Percentiles rank a stretch among this genome's conserved stretches.
Evolutionary conservation across 805 yeast species (phyloP).

Genomic region (Wickerhamiella shivajii): DNA sequence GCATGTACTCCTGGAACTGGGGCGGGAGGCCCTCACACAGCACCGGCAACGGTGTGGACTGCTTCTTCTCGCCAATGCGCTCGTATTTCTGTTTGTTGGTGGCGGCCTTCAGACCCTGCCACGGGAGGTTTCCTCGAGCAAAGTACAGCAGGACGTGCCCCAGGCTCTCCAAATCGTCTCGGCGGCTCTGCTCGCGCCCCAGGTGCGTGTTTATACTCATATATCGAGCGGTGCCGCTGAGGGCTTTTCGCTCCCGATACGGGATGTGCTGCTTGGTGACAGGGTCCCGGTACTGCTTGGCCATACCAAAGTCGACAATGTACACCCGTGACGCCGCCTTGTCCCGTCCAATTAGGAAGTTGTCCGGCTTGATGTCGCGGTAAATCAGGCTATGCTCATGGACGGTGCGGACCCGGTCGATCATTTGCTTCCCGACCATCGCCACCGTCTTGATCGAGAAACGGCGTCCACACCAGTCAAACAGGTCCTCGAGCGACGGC

Average conservation of each 20-base stretch:
- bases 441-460: constrained; percentile 80
- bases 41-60: constrained; percentile 73
- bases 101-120: constrained; percentile 98
- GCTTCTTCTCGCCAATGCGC: constrained; percentile 92
- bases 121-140: constrained; percentile 84
- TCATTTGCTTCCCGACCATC: constrained; percentile 91
- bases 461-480: constrained; percentile 95
- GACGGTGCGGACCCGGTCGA: constrained; percentile 66
- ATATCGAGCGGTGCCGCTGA: constrained; percentile 97
- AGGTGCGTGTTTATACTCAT: constrained; percentile 96
- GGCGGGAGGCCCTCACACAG: constrained; percentile 80
- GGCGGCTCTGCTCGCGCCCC: constrained; percentile 91
- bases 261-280: constrained; percentile 92
- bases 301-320: constrained; percentile 97
- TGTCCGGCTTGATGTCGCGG: constrained; percentile 96
- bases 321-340: constrained; percentile 76
- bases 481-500: constrained; percentile 88
- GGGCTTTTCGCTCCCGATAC: constrained; percentile 85
- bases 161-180: constrained; percentile 91
- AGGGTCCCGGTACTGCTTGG: constrained; percentile 94
- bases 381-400: constrained; percentile 86
- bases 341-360: constrained; percentile 85
- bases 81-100: constrained; percentile 96
- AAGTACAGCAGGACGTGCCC: constrained; percentile 96
- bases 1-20: constrained; percentile 85